These are phyloP conservation scores for Teratosphaeria pseudoeucalypti DNA, from an alignment of 2,329 filamentous ascomycete genomes.

Conservation along the genomic window DNA sequence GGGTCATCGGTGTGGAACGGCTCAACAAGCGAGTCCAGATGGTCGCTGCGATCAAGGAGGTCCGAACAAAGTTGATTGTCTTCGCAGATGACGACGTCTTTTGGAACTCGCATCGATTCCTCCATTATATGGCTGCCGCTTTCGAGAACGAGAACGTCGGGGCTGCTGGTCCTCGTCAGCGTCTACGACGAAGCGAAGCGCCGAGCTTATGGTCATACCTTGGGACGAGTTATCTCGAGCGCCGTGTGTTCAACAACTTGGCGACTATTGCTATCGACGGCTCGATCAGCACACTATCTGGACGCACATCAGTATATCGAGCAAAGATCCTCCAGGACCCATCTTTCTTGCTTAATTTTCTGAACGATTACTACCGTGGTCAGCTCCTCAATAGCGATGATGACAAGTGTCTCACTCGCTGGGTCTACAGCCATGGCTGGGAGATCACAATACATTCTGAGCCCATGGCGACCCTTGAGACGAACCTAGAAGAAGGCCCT, in stretches of 20 bases:
- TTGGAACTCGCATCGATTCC: constrained; percentile 20
- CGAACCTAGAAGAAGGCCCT: constrained; percentile 40
- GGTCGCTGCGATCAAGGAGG: constrained; percentile 19
- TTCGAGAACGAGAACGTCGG: constrained; percentile 41
- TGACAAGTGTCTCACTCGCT: constrained; percentile 53
- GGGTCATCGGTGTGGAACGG: constrained; percentile 22
- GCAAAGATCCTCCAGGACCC: constrained; percentile 39
- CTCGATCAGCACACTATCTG: constrained; percentile 49
- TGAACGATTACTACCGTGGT: constrained; percentile 42
- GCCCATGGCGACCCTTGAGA: constrained; percentile 39
- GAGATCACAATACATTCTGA: constrained; percentile 46
- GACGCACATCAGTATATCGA: constrained; percentile 44
- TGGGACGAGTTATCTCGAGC: constrained; percentile 48
- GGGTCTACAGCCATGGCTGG: constrained; percentile 41
- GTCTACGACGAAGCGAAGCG: constrained; percentile 33
- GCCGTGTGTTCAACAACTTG: constrained; percentile 53
- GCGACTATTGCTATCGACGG: constrained; percentile 48
- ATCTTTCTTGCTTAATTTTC: constrained; percentile 36
- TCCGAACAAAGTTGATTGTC: constrained; percentile 20
- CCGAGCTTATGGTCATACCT: constrained; percentile 41
- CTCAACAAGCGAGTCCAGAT: constrained; percentile 27
- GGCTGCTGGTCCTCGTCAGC: constrained; percentile 48
- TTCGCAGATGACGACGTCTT: constrained; percentile 29
- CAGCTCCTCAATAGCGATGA: constrained; percentile 46
- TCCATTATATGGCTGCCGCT: constrained; percentile 23